Percentiles rank a stretch among this genome's conserved stretches.
Evolutionary conservation across 495 filamentous ascomycete species (phyloP).

Genomic region (Margaritispora aquatica): DNA sequence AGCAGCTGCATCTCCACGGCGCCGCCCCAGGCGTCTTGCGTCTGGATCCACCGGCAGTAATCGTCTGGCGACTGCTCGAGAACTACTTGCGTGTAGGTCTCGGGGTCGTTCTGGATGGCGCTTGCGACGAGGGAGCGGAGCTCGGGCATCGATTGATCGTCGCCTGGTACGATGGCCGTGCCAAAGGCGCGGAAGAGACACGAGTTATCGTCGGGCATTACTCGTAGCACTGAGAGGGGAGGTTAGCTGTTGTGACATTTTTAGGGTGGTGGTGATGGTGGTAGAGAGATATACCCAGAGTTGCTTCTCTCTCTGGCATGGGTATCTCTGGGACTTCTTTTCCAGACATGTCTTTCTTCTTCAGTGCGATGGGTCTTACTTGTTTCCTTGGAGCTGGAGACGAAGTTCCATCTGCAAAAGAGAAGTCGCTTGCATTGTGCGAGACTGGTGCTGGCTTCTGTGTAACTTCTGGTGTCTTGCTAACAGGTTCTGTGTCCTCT

Average conservation of each 20-base stretch:
- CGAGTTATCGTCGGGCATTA: conserved; percentile 96
- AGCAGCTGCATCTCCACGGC: conserved; percentile 85
- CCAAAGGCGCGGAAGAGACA: conserved; percentile 91
- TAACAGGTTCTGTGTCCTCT: background rate
- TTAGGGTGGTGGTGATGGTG: too few species aligned
- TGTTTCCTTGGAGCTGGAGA: background rate
- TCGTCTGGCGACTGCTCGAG: conserved; percentile 66
- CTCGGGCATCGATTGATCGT: conserved; percentile 62
- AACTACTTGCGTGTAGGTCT: conserved; percentile 66
- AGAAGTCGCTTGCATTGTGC: background rate
- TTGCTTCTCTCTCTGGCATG: conserved; percentile 53
- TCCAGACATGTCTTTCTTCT: conserved; percentile 17
- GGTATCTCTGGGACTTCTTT: conserved; percentile 67
- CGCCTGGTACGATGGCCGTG: conserved; percentile 63
- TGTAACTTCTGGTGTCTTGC: background rate
- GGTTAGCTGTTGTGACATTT: background rate
- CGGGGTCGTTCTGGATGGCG: conserved; percentile 65
- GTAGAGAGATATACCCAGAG: conserved; percentile 33
- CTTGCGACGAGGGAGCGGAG: conserved; percentile 79
- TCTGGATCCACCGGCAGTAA: conserved; percentile 83
- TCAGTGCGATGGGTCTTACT: conserved; percentile 18
- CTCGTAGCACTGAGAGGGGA: conserved; percentile 57
- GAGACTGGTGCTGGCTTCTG: background rate
- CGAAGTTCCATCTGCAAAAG: background rate
- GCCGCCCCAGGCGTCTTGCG: conserved; percentile 82